A percentile compares a stretch with the other conserved stretches of the same genome.
Conservation (phyloP, 2,329 filamentous ascomycete species). For the Penicillium sp. region DNA sequence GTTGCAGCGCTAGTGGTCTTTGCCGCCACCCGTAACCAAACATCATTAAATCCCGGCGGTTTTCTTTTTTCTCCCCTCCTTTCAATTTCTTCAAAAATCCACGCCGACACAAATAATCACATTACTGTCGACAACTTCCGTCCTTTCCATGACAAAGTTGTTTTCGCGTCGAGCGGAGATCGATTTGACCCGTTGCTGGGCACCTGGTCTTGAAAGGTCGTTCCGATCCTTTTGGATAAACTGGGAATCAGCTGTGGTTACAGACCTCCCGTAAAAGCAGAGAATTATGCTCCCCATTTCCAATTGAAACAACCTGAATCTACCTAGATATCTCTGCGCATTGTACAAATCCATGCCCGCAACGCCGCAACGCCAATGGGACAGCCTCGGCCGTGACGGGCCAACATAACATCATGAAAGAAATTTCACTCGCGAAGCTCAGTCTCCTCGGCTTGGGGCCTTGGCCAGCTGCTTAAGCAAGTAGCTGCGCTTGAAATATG, state of each 20-base stretch:
- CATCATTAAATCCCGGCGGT: slow-evolving; percentile 30
- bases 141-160: slow-evolving; percentile 52
- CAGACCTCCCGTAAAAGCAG: slow-evolving; percentile 28
- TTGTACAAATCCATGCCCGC: slow-evolving; percentile 13
- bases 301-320: background rate
- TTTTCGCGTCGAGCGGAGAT: slow-evolving; percentile 70
- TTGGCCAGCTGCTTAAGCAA: slow-evolving; percentile 74
- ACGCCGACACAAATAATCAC: slow-evolving; percentile 54
- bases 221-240: slow-evolving; percentile 61
- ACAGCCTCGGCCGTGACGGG: slow-evolving; percentile 12
- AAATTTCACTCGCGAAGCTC: slow-evolving; percentile 19
- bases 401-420: slow-evolving; percentile 52
- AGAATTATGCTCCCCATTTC: background rate
- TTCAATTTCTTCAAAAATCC: slow-evolving; percentile 34
- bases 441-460: slow-evolving; percentile 46
- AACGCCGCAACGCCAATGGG: slow-evolving; percentile 22
- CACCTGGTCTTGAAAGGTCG: slow-evolving; percentile 65
- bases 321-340: slow-evolving; percentile 9
- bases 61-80: slow-evolving; percentile 41
- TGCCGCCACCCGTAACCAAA: slow-evolving; percentile 34
- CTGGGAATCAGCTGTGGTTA: slow-evolving; percentile 73
- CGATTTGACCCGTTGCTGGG: slow-evolving; percentile 65
- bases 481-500: slow-evolving; percentile 95
- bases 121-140: slow-evolving; percentile 60
- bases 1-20: slow-evolving; percentile 43